Base-by-base conservation (phyloP, 176 grass and related monocot species). In the Aegilops speltoides region DNA sequence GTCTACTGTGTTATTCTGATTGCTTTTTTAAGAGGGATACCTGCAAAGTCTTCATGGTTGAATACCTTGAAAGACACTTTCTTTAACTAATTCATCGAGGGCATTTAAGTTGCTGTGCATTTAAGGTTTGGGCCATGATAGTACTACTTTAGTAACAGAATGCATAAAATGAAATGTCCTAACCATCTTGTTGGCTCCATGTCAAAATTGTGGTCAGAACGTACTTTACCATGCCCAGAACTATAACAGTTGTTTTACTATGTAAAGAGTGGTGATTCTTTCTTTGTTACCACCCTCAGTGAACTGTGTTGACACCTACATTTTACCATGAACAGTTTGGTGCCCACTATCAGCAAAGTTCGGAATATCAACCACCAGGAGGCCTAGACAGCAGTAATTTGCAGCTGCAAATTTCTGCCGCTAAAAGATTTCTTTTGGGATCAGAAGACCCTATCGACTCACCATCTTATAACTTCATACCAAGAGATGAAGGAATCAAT, bases 381-480 rank as follows among this genome's bases (percentile, higher is more conserved):
- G 52, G 50, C 57, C 79, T 91, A 70, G 87, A 89, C 63, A 68
- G 82, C 46, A 84, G 82, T 85, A 87, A 96, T 84, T 76, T 99
- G 79, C 65, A 81, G 23, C 48, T 86, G 28, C 90, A 88, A 82
- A 79, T 99, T 85, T 94, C 94, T 86, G 97, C 91, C 67, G 89
- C 97, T 59, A 95, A 90, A 86, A 89, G 73, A 76, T 96, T 93
- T 89, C 88, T 99, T 86, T 91, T 99, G 62, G 97, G 90, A 33
- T 90, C 92, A 59, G 92, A 91, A 81, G 86, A 87, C 9, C 81
- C 78, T 62, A 83, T 88, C 11, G 87, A 94, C 20, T 92, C 96
- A 31, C 90, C 93, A 82, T 72, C 84, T 83, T 78, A 23, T 15
- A 91, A 91, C 82, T 88, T 72, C 24, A 15, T 82, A 52, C 29